Evolutionary conservation across 2,329 filamentous ascomycete genomes (phyloP).

Genomic region (Fusarium illudens): DNA sequence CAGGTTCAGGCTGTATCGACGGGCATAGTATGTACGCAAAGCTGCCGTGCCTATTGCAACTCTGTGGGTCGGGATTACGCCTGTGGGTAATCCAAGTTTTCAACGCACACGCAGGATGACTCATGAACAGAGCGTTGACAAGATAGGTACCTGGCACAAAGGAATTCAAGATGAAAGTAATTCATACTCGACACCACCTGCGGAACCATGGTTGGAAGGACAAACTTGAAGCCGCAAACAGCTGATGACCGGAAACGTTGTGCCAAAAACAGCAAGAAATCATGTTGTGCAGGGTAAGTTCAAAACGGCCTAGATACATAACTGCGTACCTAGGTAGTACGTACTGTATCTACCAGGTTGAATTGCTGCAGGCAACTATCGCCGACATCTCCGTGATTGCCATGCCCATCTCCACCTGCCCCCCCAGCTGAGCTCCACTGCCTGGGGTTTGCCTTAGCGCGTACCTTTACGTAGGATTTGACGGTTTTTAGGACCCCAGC

Average conservation of each 20-base stretch:
- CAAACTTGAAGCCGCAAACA: neutral
- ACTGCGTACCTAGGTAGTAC: too few species aligned
- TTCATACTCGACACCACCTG: neutral
- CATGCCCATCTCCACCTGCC: slow-evolving; percentile 6
- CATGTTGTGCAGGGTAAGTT: neutral
- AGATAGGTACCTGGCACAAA: too few species aligned
- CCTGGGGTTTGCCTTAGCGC: slow-evolving; percentile 15
- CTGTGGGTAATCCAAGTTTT: neutral
- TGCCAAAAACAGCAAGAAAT: neutral
- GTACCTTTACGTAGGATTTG: slow-evolving; percentile 15
- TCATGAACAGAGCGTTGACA: neutral
- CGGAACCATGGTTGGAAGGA: neutral
- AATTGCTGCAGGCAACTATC: neutral
- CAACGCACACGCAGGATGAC: neutral
- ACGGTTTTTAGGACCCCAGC: slow-evolving; percentile 24
- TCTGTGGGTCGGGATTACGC: neutral
- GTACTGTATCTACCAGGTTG: too few species aligned
- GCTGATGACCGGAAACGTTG: neutral
- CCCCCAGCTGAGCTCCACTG: slow-evolving; percentile 20
- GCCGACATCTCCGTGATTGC: slow-evolving; percentile 1
- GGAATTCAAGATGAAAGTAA: neutral
- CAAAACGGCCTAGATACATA: neutral
- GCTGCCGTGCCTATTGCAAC: neutral
- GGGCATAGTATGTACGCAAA: neutral
- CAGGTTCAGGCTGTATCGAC: neutral